Evolutionary conservation across 2,329 filamentous ascomycete genomes (phyloP).

Genomic region (Cucurbitaria berberidis): DNA sequence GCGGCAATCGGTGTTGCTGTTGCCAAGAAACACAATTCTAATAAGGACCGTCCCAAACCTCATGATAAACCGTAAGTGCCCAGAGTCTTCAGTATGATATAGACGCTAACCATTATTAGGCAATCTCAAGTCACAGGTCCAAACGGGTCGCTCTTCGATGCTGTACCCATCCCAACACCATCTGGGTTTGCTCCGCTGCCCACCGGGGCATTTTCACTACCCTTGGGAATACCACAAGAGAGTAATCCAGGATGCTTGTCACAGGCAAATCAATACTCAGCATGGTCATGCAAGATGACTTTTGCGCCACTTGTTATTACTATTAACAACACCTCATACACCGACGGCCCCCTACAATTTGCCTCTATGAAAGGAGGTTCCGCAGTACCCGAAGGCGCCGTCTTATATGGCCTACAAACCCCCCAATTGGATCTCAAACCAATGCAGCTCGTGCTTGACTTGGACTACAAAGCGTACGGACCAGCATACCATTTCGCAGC

Average conservation of each 20-base stretch:
- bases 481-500: conserved; percentile 69
- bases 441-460: conserved; percentile 63
- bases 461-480: conserved; percentile 61
- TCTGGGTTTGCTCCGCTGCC: conserved; percentile 54
- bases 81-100: background rate
- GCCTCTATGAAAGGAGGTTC: conserved; percentile 34
- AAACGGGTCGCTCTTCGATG: conserved; percentile 57
- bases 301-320: conserved; percentile 43
- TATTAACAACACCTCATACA: conserved; percentile 26
- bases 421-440: conserved; percentile 58
- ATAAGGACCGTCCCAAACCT: conserved; percentile 14
- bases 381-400: conserved; percentile 47
- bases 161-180: conserved; percentile 57
- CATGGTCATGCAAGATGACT: conserved; percentile 59
- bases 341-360: conserved; percentile 15
- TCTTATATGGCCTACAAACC: conserved; percentile 68
- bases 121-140: conserved; percentile 55
- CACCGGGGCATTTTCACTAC: conserved; percentile 58
- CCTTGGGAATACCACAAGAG: conserved; percentile 54
- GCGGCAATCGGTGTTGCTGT: conserved; percentile 62
- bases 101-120: conserved; percentile 30
- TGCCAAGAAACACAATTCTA: conserved; percentile 46
- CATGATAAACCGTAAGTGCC: conserved; percentile 41
- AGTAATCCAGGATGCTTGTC: conserved; percentile 58
- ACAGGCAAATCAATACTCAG: conserved; percentile 51